Evolutionary conservation across 2,329 filamentous ascomycete genomes (phyloP), one percentile per base, ranked within the genome.

Genomic region (Hymenoscyphus fructigenus): DNA sequence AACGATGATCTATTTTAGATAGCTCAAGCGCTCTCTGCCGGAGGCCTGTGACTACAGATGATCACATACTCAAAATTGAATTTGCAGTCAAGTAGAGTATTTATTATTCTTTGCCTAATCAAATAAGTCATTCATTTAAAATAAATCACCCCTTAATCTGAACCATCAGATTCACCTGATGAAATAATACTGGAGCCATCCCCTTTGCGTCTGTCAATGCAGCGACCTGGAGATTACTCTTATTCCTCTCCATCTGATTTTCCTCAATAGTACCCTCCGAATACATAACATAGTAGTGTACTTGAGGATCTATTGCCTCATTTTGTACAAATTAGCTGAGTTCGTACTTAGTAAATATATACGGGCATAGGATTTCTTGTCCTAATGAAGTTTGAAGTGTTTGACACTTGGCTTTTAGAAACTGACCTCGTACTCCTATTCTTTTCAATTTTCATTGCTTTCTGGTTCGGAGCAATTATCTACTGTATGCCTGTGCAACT

Each of bases 331-430:
- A 10, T 41, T 41, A 41, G 38, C 5, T 2, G 38, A 41, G 38
- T 41, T 41, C 14, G 38, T 41, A 41, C 38, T 10, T 41, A 41
- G 38, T 41, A 41, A 41, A 41, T 41, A 41, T 6, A n/a, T n/a
- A n/a, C n/a, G n/a, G n/a, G n/a, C n/a, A n/a, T n/a, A n/a, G n/a
- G n/a, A n/a, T n/a, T n/a, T 15, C 15, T 15, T 17, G 14, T 2
- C 12, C 38, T 4, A 4, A 41, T 14, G 38, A 41, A 15, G 10
- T 41, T 17, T 41, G 3, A 41, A 41, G 38, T 41, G 38, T 41
- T 41, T 41, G 38, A 41, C 56, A 57, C 56, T 57, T 57, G 29
- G 56, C 56, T 57, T 29, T 57, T 3, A 57, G 29, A 57, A 57
- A 57, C 28, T 57, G 26, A 57, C 29, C 56, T 34, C 29, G 29